Conservation (phyloP, 192 early-diverging fungal species). For the Backusella tuberculispora region DNA sequence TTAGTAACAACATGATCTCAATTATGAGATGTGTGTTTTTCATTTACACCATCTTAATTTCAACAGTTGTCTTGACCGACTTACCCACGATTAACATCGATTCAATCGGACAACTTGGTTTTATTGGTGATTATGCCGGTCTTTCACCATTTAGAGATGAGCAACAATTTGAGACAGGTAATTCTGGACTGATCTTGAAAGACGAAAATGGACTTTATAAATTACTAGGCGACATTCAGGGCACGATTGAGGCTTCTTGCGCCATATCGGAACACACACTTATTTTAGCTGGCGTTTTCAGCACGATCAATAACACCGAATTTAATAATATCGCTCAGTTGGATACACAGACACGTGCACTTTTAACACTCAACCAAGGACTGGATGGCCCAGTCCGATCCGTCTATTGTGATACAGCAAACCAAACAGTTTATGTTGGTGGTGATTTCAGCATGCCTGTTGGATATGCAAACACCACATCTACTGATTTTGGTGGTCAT, state of each 20-base stretch:
- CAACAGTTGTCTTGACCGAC: neutral
- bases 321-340: conserved; percentile 34
- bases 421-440: conserved; percentile 30
- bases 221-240: conserved; percentile 22
- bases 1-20: neutral
- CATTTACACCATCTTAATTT: neutral
- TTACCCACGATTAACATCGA: conserved; percentile 19
- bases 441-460: conserved; percentile 38
- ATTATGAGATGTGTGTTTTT: conserved; percentile 11
- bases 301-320: conserved; percentile 3
- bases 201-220: conserved; percentile 13
- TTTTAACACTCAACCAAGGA: conserved; percentile 32
- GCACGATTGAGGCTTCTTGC: conserved; percentile 31
- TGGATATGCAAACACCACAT: neutral
- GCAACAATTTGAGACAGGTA: conserved; percentile 19
- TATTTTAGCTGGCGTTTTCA: conserved; percentile 40
- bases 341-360: conserved; percentile 17
- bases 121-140: conserved; percentile 38
- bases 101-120: conserved; percentile 29
- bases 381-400: conserved; percentile 40
- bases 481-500: conserved; percentile 20
- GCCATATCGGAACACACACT: neutral
- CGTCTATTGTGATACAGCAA: conserved; percentile 36
- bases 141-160: conserved; percentile 25
- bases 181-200: neutral